phyloP scores from a whole-genome alignment of 208 protist species.

The Trypanosoma brucei region DNA sequence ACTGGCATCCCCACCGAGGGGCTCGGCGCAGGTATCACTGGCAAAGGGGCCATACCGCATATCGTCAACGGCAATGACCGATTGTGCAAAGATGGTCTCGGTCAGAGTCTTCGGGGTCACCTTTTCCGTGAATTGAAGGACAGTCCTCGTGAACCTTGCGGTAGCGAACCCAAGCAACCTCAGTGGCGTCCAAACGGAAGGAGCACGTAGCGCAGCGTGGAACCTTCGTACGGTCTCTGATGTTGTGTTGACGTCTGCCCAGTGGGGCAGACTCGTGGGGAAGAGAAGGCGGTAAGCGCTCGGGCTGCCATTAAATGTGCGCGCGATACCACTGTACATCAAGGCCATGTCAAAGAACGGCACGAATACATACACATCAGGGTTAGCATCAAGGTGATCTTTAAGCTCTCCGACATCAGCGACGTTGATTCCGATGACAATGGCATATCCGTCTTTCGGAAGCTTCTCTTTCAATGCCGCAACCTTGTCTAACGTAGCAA shows the following conservation, averaged over 20 bases:
- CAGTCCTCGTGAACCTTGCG: constrained; percentile 7
- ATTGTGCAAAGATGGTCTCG: constrained; percentile 21
- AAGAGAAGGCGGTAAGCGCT: constrained; percentile 25
- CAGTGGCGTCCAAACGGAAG: constrained; percentile 4
- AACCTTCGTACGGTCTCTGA: constrained; percentile 11
- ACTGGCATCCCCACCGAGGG: constrained; percentile 4
- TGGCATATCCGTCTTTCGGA: not conserved
- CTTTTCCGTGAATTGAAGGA: constrained; percentile 12
- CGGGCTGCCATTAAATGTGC: constrained; percentile 6
- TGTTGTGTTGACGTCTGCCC: constrained; percentile 24
- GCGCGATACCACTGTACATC: constrained; percentile 11
- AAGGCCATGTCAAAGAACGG: constrained; percentile 9
- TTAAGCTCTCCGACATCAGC: constrained; percentile 5
- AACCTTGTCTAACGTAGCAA: too few species aligned
- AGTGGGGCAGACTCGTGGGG: constrained; percentile 40
- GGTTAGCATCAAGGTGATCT: constrained; percentile 9
- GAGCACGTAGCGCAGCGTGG: constrained; percentile 7
- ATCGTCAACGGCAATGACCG: constrained; percentile 5
- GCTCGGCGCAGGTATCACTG: constrained; percentile 19
- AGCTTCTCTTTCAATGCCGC: too few species aligned
- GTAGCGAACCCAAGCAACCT: constrained; percentile 13
- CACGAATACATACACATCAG: constrained; percentile 6
- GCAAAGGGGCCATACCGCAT: constrained; percentile 13
- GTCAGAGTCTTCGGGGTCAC: constrained; percentile 18
- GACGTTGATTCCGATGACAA: not conserved